Conservation (phyloP, 768 basidiomycete genomes). For the Galerina marginata region DNA sequence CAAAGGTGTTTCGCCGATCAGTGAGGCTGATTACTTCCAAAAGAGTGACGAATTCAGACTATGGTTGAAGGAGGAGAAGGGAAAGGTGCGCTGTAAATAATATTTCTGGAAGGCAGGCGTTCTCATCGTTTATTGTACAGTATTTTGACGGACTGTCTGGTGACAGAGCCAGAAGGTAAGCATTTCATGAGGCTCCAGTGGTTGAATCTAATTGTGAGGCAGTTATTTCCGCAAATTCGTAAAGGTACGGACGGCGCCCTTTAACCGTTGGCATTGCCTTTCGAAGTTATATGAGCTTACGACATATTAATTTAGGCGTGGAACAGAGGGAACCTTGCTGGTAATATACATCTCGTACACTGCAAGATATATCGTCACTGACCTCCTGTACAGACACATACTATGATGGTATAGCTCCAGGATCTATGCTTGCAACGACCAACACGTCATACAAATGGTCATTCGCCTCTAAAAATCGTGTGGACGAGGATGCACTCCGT, state of each 20-base stretch:
- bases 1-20: slow-evolving; percentile 62
- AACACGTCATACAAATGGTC: slow-evolving; percentile 91
- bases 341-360: slow-evolving; percentile 39
- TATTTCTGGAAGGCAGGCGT: background rate
- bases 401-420: slow-evolving; percentile 63
- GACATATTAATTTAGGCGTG: slow-evolving; percentile 55
- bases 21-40: slow-evolving; percentile 86
- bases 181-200: slow-evolving; percentile 16
- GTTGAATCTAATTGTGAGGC: slow-evolving; percentile 35
- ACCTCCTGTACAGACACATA: slow-evolving; percentile 27
- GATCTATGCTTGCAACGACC: slow-evolving; percentile 59
- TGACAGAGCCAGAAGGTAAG: slow-evolving; percentile 79
- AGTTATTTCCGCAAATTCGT: slow-evolving; percentile 96
- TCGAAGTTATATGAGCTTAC: slow-evolving; percentile 7
- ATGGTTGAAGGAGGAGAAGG: slow-evolving; percentile 80
- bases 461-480: slow-evolving; percentile 74
- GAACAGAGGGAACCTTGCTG: slow-evolving; percentile 78
- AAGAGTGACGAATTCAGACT: slow-evolving; percentile 86
- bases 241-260: slow-evolving; percentile 54
- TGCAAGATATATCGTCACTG: background rate
- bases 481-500: slow-evolving; percentile 63
- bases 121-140: slow-evolving; percentile 40
- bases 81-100: slow-evolving; percentile 40
- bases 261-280: background rate
- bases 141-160: slow-evolving; percentile 88